phyloP scores from a whole-genome alignment of 345 rosid genomes.

The Eucalyptus grandis region DNA sequence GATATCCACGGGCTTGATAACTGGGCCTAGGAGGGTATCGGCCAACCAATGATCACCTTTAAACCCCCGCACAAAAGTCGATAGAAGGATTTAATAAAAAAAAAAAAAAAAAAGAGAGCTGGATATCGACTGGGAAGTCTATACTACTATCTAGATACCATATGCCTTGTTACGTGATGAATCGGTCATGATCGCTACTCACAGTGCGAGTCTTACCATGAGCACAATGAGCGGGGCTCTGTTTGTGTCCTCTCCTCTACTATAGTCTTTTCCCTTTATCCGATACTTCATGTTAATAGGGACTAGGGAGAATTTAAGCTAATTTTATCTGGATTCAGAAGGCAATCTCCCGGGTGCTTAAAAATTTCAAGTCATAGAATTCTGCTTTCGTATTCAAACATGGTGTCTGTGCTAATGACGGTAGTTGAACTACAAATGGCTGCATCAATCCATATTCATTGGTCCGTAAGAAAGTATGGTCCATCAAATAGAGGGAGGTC shows the following conservation, averaged over 20 bases:
- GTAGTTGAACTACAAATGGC: neutral
- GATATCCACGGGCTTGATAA: too few species aligned
- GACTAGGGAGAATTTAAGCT: neutral
- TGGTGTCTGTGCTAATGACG: neutral
- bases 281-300: neutral
- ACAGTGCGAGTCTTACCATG: neutral
- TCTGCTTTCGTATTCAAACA: neutral
- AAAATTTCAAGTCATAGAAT: neutral
- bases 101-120: too few species aligned
- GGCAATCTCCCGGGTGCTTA: neutral
- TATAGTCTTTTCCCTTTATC: neutral
- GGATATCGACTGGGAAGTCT: too few species aligned
- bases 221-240: neutral
- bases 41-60: neutral
- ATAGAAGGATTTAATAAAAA: neutral
- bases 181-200: too few species aligned
- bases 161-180: too few species aligned
- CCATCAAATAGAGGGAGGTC: neutral
- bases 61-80: neutral
- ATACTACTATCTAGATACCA: too few species aligned
- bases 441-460: neutral
- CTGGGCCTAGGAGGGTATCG: too few species aligned
- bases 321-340: neutral
- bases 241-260: neutral
- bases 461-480: neutral